Conservation (phyloP, 805 yeast species). For the Starmerella tilneyi region DNA sequence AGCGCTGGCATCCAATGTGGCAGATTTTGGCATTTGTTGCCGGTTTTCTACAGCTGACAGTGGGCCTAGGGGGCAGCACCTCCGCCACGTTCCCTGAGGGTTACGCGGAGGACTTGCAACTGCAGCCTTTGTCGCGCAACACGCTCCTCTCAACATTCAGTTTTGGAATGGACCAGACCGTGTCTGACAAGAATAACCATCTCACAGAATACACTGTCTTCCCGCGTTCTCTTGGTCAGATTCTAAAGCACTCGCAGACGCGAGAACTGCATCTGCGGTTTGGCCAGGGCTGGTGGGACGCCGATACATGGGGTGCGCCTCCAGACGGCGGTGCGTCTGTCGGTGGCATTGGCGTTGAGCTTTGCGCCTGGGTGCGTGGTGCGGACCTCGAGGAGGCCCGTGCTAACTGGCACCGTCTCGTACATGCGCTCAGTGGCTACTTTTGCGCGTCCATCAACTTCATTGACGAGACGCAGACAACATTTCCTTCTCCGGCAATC, state of each 20-base stretch:
- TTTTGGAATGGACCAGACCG: conserved; percentile 35
- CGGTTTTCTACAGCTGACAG: not conserved
- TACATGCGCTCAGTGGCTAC: conserved; percentile 72
- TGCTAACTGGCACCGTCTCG: conserved; percentile 57
- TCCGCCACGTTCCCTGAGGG: not conserved
- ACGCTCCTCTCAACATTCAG: conserved; percentile 58
- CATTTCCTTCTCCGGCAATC: conserved; percentile 42
- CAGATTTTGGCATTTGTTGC: not conserved
- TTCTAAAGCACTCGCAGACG: conserved; percentile 54
- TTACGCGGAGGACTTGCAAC: conserved; percentile 50
- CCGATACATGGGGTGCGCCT: conserved; percentile 72
- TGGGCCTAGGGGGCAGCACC: not conserved
- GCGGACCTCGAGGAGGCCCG: conserved; percentile 44
- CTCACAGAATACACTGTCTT: conserved; percentile 36
- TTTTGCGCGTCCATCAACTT: conserved; percentile 93
- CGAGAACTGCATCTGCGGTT: conserved; percentile 75
- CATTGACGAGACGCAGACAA: conserved; percentile 68
- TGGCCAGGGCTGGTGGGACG: conserved; percentile 92
- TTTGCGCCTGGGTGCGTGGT: conserved; percentile 80
- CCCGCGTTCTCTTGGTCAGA: conserved; percentile 73
- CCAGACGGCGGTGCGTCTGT: conserved; percentile 61
- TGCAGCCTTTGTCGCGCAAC: conserved; percentile 68
- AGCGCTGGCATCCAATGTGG: conserved; percentile 1
- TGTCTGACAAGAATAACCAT: not conserved
- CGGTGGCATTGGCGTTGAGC: conserved; percentile 93